Evolutionary conservation across 495 filamentous ascomycete species (phyloP).

Genomic region (Xylaria scruposa): DNA sequence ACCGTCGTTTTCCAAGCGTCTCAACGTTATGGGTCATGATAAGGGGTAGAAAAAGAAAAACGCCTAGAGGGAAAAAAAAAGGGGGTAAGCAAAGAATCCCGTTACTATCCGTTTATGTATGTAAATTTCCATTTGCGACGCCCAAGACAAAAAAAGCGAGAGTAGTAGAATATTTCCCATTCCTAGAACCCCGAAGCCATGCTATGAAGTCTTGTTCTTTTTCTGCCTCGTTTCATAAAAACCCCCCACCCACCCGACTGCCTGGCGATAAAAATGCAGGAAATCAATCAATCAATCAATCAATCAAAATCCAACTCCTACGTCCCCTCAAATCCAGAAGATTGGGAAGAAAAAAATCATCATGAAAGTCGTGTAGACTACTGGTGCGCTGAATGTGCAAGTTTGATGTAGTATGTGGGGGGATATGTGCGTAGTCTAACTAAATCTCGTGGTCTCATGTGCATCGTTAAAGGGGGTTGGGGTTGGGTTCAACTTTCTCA

Average conservation of each 20-base stretch:
- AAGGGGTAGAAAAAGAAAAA: slow-evolving; percentile 2
- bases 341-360: background rate
- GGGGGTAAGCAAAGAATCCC: background rate
- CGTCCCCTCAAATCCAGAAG: background rate
- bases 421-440: slow-evolving; percentile 27
- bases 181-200: slow-evolving; percentile 29
- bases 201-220: slow-evolving; percentile 13
- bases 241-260: background rate
- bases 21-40: background rate
- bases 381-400: background rate
- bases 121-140: slow-evolving; percentile 4
- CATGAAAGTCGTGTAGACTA: slow-evolving; percentile 13
- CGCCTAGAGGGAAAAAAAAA: background rate
- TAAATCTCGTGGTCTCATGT: slow-evolving; percentile 35
- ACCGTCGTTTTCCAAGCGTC: background rate
- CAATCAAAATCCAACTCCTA: background rate
- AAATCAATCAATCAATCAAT: background rate
- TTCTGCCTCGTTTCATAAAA: slow-evolving; percentile 18
- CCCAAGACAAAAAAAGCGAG: background rate
- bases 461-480: slow-evolving; percentile 29
- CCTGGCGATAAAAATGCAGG: background rate
- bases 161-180: slow-evolving; percentile 33
- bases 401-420: slow-evolving; percentile 18
- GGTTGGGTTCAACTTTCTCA: background rate
- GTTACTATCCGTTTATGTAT: background rate